Base-by-base conservation (phyloP, 352 stramenopile species). In the Blastocystis sp. region DNA sequence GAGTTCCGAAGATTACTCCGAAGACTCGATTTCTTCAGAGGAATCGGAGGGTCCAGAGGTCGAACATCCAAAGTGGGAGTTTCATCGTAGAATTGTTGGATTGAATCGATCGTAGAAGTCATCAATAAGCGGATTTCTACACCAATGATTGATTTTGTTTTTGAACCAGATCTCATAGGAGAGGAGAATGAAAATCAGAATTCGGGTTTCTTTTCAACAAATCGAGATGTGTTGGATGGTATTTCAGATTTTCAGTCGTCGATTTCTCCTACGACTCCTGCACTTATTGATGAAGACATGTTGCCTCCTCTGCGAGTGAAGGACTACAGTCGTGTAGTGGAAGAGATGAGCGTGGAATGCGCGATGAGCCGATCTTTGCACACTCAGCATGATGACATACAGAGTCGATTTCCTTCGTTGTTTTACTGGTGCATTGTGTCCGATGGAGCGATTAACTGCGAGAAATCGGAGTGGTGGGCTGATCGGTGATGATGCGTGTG, bases 341-440 rank as follows among this genome's bases (percentile, higher is more conserved):
- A 84, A 6, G 20, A 43, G 55, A 29, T 68, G 8, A 66, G 73
- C 34, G 13, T n/a, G 18, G 50, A 41, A 4, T 73, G 8, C 23
- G 62, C 34, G 4, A 26, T 54, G n/a, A 26, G 53, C 55, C 20
- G 6, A 23, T 7, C 45, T 37, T 47, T 61, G 4, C 56, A 26
- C 3, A 2, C 7, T 11, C 20, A 50, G 6, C 73, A 64, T n/a
- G 9, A 59, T 13, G 53, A 66, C 20, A 54, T 84, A 26, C 13
- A 47, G 5, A 53, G 29, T 5, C 18, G 34, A 37, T 66, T 66
- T 23, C 73, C 73, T 9, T 84, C 73, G 15, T 37, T 84, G n/a
- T 66, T 66, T 34, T 84, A 45, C 39, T 84, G 73, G 73, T 69
- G 47, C 34, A 41, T 64, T 29, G 26, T 84, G 18, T 20, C 73